These are phyloP conservation scores for Pseudocercospora musae DNA, from an alignment of 2,329 filamentous ascomycete genomes.

Conservation along the genomic window DNA sequence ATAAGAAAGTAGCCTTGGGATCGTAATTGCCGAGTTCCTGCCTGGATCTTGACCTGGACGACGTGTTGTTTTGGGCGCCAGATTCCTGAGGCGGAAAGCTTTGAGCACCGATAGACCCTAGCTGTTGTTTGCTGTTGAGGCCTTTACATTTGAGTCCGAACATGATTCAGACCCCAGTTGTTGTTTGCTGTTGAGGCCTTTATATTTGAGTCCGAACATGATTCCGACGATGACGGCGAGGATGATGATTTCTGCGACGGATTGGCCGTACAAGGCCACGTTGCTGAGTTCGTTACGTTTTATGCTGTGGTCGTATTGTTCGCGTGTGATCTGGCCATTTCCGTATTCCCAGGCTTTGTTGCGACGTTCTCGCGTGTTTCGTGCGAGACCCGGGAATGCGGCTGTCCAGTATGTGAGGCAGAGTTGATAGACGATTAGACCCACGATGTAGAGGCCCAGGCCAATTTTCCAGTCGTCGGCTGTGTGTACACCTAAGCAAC, in stretches of 20 bases:
- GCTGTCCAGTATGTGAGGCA: conserved; percentile 68
- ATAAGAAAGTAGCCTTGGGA: too few species aligned
- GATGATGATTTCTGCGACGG: conserved; percentile 59
- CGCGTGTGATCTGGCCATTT: conserved; percentile 52
- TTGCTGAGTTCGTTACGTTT: conserved; percentile 64
- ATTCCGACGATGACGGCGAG: conserved; percentile 64
- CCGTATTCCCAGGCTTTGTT: conserved; percentile 50
- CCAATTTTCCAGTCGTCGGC: conserved; percentile 58
- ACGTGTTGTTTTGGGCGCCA: too few species aligned
- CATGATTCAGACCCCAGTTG: conserved; percentile 64
- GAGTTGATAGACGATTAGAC: conserved; percentile 64
- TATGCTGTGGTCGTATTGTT: conserved; percentile 60
- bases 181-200: conserved; percentile 59
- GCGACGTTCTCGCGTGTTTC: conserved; percentile 53
- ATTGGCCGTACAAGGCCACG: conserved; percentile 62
- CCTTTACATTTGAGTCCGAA: conserved; percentile 60
- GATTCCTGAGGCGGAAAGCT: conserved; percentile 60
- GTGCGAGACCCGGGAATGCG: conserved; percentile 57
- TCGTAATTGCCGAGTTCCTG: too few species aligned
- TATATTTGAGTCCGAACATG: conserved; percentile 59
- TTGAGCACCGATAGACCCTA: conserved; percentile 62
- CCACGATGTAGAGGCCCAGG: conserved; percentile 63
- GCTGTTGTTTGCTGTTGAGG: conserved; percentile 59
- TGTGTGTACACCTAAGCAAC: conserved; percentile 63
- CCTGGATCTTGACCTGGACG: conserved; percentile 57